A percentile compares a stretch with the other conserved stretches of the same genome.
phyloP scores from a whole-genome alignment of 768 basidiomycete species.

The Gymnopilus dilepis region DNA sequence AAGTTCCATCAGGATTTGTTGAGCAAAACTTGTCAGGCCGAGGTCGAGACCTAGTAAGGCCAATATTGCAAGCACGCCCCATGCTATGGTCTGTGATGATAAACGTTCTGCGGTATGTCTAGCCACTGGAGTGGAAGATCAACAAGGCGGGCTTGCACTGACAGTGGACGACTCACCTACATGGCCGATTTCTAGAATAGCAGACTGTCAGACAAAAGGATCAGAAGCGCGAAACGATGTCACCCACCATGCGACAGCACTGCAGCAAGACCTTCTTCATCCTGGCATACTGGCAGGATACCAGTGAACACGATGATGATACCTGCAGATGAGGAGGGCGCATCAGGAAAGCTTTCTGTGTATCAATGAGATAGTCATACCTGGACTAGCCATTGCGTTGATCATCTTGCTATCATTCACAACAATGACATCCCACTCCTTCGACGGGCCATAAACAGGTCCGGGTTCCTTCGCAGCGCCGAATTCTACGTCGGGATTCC shows the following conservation, averaged over 20 bases:
- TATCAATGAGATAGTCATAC: constrained; percentile 37
- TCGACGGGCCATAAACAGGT: constrained; percentile 37
- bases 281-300: constrained; percentile 75
- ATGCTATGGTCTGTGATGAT: constrained; percentile 47
- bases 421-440: constrained; percentile 75
- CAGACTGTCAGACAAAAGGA: neutral
- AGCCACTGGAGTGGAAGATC: constrained; percentile 36
- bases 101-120: constrained; percentile 59
- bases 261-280: constrained; percentile 84
- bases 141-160: neutral
- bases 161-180: constrained; percentile 48
- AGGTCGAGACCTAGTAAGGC: constrained; percentile 60
- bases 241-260: constrained; percentile 82
- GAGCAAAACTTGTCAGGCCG: constrained; percentile 51
- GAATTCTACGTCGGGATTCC: constrained; percentile 40
- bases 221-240: neutral
- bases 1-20: constrained; percentile 63
- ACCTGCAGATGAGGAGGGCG: constrained; percentile 40
- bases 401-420: constrained; percentile 71
- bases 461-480: constrained; percentile 25
- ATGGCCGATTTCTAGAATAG: constrained; percentile 84
- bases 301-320: constrained; percentile 90
- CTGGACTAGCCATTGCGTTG: constrained; percentile 81
- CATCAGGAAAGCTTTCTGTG: neutral
- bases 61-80: constrained; percentile 47